Conservation (phyloP, 495 filamentous ascomycete genomes). For the Pyrenopolyporus hunteri region DNA sequence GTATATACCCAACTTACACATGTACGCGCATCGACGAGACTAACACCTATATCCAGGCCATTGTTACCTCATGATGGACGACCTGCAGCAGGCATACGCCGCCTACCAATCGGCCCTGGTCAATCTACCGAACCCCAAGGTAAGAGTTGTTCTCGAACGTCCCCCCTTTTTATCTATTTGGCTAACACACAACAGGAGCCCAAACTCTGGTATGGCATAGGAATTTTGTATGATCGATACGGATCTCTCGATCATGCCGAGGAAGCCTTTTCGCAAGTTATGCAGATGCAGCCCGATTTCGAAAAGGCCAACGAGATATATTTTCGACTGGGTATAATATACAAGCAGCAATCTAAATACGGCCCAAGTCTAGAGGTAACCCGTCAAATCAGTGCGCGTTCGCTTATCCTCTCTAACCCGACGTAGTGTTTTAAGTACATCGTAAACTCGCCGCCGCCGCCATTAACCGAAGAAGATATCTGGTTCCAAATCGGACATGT, state of each 20-base stretch:
- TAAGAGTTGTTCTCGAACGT: conserved; percentile 46
- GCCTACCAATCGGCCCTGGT: conserved; percentile 96
- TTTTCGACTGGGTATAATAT: conserved; percentile 97
- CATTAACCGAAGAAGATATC: conserved; percentile 96
- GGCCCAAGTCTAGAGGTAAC: conserved; percentile 85
- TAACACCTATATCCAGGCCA: conserved; percentile 64
- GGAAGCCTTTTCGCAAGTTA: conserved; percentile 97
- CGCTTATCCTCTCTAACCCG: conserved; percentile 35
- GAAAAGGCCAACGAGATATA: conserved; percentile 99
- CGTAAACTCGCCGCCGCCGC: conserved; percentile 87
- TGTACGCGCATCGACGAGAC: conserved; percentile 10
- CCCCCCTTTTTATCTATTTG: neutral
- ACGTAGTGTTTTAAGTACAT: conserved; percentile 96
- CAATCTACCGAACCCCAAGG: conserved; percentile 93
- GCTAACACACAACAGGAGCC: conserved; percentile 74
- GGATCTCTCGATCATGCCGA: conserved; percentile 97
- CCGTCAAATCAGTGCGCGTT: conserved; percentile 10
- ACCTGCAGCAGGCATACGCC: conserved; percentile 95
- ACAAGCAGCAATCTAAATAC: conserved; percentile 98
- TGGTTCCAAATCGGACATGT: conserved; percentile 99
- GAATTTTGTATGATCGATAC: conserved; percentile 96
- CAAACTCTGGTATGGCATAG: conserved; percentile 98
- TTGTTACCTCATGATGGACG: conserved; percentile 99
- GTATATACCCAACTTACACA: conserved; percentile 53
- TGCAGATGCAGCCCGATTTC: conserved; percentile 97